Evolutionary conservation across 2,329 filamentous ascomycete genomes (phyloP), one percentile per base, ranked within the genome.

Genomic region (Neopestalotiopsis sp.): DNA sequence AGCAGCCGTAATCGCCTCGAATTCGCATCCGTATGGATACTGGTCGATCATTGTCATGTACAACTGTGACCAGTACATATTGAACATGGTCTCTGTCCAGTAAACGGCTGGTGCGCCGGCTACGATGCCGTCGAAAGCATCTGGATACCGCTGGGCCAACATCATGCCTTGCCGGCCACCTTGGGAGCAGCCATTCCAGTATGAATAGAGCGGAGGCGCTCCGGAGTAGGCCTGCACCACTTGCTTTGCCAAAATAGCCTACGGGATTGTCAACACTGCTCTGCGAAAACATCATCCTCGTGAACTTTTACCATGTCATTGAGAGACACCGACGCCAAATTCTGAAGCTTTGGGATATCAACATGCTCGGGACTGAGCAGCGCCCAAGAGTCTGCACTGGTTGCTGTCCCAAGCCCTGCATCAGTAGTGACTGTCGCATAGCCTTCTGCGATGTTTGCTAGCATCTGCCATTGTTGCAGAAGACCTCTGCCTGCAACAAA

Each of bases 151-250:
- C 71, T 89, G 84, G 0, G 85, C 83, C 10, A 86, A 79, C 72
- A 85, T 84, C 30, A 88, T 76, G 9, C 86, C 88, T 74, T 90
- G 86, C 1, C 88, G 80, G 1, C 88, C 88, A 13, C 88, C 83
- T 49, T 84, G 80, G 14, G 83, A 84, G 73, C 83, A 86, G n/a
- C 83, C 84, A 71, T 81, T 76, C 76, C 86, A 89, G 77, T 89
- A 88, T 28, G 86, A 85, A 74, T 82, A 88, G 73, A 68, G 75
- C 72, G 73, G 70, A 34, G 67, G 72, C 59, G 17, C 58, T 17
- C 73, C 75, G 72, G 83, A 87, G 66, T 85, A 81, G 40, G 74
- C 76, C 69, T 64, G n/a, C 5, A 64, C 40, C 1, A 64, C n/a
- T 28, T 20, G 24, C 28, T 64, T 64, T 4, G 34, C 61, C 7